Base-by-base conservation (phyloP, 305 asterid genomes). In the Solanum hybrid region DNA sequence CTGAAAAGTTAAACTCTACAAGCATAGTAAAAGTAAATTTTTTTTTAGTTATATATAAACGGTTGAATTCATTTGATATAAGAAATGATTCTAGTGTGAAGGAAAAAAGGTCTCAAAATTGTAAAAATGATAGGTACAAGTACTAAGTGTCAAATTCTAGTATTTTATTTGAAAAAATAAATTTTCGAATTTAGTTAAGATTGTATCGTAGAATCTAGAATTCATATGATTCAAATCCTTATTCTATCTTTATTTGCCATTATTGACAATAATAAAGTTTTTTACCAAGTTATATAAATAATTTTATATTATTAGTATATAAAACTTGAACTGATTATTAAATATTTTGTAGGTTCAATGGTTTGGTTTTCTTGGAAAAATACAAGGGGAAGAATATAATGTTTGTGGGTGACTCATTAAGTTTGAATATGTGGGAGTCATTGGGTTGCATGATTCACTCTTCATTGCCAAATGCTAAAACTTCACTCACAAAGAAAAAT, bases 331-430 rank as follows among this genome's bases (percentile, higher is more conserved):
- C 29, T n/a, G 73, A 64, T 64, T 64, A 66, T 71, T 71, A 2
- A 71, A 5, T 5, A 26, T 26, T 38, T 82, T 89, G 92, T 91
- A 97, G 99, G 90, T 97, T 97, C 90, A 93, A 94, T 92, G 99
- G 99, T 88, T n/a, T 90, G 95, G 40, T 27, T 82, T 95, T 97
- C 92, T 90, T 97, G 97, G 95, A 94, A 93, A 96, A 93, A 88
- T 92, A 90, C 89, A 95, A 95, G 91, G 99, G 99, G 79, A 97
- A 95, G 95, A 95, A 93, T 92, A 94, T 97, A 51, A 96, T 97
- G 99, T 97, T 96, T 81, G 99, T 97, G 34, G 99, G 99, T 5
- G 99, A 97, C 91, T 97, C 99, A 75, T 91, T 97, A 94, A 96
- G 99, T 94, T 90, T 94, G 90, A 97, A 97, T 94, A 96, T 96